Evolutionary conservation across 371 early-diverging fungal species (phyloP).

Genomic region (Dinochytrium kinnereticum): DNA sequence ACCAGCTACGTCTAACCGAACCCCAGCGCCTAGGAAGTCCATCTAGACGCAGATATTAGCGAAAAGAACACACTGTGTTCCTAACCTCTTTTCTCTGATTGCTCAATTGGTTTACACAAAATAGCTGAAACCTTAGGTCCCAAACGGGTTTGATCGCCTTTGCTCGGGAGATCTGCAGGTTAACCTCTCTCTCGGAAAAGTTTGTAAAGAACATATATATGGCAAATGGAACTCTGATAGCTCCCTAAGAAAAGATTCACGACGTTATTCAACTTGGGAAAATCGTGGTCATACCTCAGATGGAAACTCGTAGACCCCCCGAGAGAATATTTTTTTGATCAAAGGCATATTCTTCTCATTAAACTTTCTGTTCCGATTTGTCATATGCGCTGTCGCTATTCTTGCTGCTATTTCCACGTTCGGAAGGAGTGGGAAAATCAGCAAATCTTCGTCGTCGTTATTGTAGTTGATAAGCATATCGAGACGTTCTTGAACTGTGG

Average conservation of each 20-base stretch:
- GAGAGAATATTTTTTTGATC: not conserved
- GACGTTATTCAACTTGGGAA: not conserved
- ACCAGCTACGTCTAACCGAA: conserved; percentile 19
- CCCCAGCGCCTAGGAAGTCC: conserved; percentile 22
- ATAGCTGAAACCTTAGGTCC: conserved; percentile 31
- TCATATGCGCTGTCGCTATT: not conserved
- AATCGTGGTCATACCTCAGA: not conserved
- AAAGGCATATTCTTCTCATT: not conserved
- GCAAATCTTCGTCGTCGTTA: conserved; percentile 2
- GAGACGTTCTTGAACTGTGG: not conserved
- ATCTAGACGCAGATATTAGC: not conserved
- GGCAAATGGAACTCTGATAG: not conserved
- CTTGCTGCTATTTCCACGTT: conserved; percentile 15
- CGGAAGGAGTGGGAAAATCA: not conserved
- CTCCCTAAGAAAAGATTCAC: not conserved
- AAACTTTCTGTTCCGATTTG: not conserved
- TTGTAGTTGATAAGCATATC: not conserved
- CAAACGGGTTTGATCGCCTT: not conserved
- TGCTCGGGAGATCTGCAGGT: not conserved
- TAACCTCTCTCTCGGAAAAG: not conserved
- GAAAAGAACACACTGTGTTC: not conserved
- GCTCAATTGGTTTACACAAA: conserved; percentile 18
- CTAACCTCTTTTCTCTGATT: conserved; percentile 21
- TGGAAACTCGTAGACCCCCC: conserved; percentile 9
- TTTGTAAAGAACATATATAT: not conserved